Conservation (phyloP, 2,329 filamentous ascomycete species). For the Ophiosphaerella narmari region DNA sequence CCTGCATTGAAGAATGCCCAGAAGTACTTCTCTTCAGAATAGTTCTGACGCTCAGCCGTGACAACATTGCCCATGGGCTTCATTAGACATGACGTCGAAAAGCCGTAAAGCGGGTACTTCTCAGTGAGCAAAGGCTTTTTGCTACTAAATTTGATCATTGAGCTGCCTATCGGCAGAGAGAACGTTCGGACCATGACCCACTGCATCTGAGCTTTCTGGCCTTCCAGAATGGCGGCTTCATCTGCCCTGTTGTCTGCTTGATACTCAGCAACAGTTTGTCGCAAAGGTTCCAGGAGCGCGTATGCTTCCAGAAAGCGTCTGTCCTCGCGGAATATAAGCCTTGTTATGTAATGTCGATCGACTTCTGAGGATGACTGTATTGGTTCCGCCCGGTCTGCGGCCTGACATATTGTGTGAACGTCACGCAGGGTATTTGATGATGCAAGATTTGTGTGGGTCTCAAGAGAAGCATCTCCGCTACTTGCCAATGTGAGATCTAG, state of each 20-base stretch:
- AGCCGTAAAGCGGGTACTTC: slow-evolving; percentile 85
- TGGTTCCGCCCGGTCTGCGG: slow-evolving; percentile 64
- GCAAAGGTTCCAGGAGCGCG: slow-evolving; percentile 81
- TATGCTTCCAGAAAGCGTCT: slow-evolving; percentile 85
- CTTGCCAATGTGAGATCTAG: slow-evolving; percentile 56
- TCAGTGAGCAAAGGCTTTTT: slow-evolving; percentile 89
- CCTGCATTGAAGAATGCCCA: slow-evolving; percentile 99
- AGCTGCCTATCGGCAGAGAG: slow-evolving; percentile 84
- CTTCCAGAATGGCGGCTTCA: slow-evolving; percentile 86
- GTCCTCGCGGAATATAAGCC: slow-evolving; percentile 88
- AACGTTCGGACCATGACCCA: slow-evolving; percentile 85
- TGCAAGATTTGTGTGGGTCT: slow-evolving; percentile 25
- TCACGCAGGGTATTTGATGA: slow-evolving; percentile 57
- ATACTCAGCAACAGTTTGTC: slow-evolving; percentile 77
- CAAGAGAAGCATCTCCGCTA: slow-evolving; percentile 24
- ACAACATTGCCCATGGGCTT: slow-evolving; percentile 91
- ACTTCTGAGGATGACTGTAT: slow-evolving; percentile 82
- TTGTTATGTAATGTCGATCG: slow-evolving; percentile 79
- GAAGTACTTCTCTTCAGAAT: slow-evolving; percentile 94
- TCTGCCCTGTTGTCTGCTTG: slow-evolving; percentile 75
- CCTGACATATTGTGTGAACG: slow-evolving; percentile 75
- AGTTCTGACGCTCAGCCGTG: slow-evolving; percentile 84
- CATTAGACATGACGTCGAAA: slow-evolving; percentile 89
- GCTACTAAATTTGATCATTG: slow-evolving; percentile 84
- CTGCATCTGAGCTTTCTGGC: slow-evolving; percentile 87